Percentiles rank a stretch among this genome's conserved stretches.
Conservation (phyloP, 257 asterid genomes). For the Henckelia pumila region DNA sequence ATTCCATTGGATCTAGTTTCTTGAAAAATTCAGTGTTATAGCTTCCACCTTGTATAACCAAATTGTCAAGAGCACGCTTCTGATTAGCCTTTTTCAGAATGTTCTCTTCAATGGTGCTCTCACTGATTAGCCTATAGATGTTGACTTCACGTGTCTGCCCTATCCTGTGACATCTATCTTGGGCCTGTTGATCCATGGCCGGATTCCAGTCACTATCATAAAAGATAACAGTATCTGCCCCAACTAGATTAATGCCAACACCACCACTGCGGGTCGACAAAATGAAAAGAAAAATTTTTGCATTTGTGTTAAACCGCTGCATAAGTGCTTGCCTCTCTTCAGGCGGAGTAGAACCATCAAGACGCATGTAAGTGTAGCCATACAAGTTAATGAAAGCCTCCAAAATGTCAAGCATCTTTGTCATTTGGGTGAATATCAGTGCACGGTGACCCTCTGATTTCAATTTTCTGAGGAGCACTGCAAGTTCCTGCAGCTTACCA, state of each 20-base stretch:
- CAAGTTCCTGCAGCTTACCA: conserved; percentile 97
- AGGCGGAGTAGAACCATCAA: conserved; percentile 97
- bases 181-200: conserved; percentile 99
- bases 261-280: conserved; percentile 99
- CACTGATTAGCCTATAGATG: conserved; percentile 92
- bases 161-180: conserved; percentile 98
- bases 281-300: conserved; percentile 84
- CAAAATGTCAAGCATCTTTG: conserved; percentile 98
- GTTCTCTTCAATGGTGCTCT: conserved; percentile 97
- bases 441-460: conserved; percentile 97
- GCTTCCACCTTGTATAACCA: conserved; percentile 96
- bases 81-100: conserved; percentile 95
- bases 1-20: conserved; percentile 89
- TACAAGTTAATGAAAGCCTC: conserved; percentile 93
- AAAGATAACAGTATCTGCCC: conserved; percentile 97
- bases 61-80: conserved; percentile 90
- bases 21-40: conserved; percentile 94
- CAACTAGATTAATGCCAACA: conserved; percentile 96
- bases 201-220: conserved; percentile 99
- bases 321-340: conserved; percentile 97
- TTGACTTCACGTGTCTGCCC: conserved; percentile 99
- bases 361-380: conserved; percentile 97
- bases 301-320: conserved; percentile 96
- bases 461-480: conserved; percentile 78
- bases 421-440: conserved; percentile 96